phyloP scores from a whole-genome alignment of 139 green algal species.

The Chlamydomonas incerta region DNA sequence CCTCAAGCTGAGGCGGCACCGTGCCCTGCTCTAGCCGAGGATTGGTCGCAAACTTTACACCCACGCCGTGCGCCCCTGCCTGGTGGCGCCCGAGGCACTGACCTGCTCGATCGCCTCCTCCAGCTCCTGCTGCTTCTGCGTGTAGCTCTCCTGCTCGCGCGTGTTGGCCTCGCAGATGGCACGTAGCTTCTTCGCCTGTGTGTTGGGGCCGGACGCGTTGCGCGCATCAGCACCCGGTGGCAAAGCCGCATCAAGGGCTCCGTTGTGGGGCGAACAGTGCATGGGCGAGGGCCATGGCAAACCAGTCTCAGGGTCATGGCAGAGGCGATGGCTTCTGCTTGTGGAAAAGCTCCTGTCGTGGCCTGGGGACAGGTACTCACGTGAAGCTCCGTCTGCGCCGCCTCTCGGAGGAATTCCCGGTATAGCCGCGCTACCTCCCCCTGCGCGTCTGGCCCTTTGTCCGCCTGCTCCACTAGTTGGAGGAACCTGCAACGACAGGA shows the following conservation, averaged over 20 bases:
- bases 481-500: conserved; percentile 13
- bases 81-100: background rate
- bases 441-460: conserved; percentile 23
- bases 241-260: no score
- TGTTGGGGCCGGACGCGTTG: no score
- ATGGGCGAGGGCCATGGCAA: no score
- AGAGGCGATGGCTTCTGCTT: no score
- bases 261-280: no score
- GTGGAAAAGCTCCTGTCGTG: no score
- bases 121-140: conserved; percentile 56
- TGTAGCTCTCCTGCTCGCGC: conserved; percentile 63
- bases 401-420: conserved; percentile 48
- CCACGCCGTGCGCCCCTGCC: background rate
- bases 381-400: conserved; percentile 42
- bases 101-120: conserved; percentile 63
- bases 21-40: no score
- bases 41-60: no score
- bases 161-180: conserved; percentile 56
- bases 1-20: no score
- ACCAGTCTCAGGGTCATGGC: no score
- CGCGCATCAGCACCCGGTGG: no score
- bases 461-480: conserved; percentile 23
- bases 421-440: conserved; percentile 28
- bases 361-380: background rate
- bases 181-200: conserved; percentile 44